Percentiles rank a stretch among this genome's conserved stretches.
Conservation (phyloP, 495 filamentous ascomycete genomes). For the Tuber borchii region DNA sequence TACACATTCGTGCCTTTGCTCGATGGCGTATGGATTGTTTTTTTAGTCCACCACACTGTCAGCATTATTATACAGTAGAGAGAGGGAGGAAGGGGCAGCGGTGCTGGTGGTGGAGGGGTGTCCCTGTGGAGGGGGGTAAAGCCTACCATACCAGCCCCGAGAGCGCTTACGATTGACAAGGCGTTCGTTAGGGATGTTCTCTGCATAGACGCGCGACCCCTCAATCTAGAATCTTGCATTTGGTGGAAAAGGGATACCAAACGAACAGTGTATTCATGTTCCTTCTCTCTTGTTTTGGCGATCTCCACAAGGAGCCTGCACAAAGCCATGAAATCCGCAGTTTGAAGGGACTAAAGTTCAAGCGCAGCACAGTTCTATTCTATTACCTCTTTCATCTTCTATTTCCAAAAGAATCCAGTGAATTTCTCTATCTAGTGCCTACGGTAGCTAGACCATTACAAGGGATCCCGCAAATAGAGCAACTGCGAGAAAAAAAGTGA, state of each 20-base stretch:
- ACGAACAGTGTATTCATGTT: constrained; percentile 17
- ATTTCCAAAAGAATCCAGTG: constrained; percentile 9
- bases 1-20: neutral
- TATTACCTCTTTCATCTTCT: neutral
- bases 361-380: constrained; percentile 12
- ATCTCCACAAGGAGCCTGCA: constrained; percentile 10
- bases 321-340: constrained; percentile 25
- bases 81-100: neutral
- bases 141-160: constrained; percentile 3
- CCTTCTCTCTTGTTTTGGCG: neutral
- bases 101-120: neutral
- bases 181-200: constrained; percentile 34
- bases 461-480: constrained; percentile 23
- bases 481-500: constrained; percentile 16
- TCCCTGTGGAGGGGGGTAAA: neutral
- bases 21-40: neutral
- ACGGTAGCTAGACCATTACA: constrained; percentile 14
- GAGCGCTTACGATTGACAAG: constrained; percentile 27
- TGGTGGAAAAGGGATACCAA: constrained; percentile 15
- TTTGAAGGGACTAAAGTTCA: constrained; percentile 21
- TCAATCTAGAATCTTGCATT: constrained; percentile 37
- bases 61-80: neutral
- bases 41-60: neutral
- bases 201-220: constrained; percentile 37
- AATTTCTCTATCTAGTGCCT: neutral